Base-by-base conservation (phyloP, 495 filamentous ascomycete genomes). In the Cercophora samala region DNA sequence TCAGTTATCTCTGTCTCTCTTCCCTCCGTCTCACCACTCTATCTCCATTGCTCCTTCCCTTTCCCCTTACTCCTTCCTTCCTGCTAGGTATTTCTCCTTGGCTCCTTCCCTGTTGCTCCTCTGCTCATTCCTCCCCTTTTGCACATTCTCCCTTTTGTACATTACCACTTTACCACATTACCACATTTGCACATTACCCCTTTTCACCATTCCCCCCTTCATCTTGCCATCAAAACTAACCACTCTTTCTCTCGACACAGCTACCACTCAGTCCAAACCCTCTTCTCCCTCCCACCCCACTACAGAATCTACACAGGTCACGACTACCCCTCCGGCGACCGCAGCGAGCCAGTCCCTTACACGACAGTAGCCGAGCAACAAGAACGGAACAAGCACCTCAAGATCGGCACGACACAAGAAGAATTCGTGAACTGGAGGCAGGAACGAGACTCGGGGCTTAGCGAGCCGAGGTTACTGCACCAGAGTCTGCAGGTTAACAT, bases 401-500 rank as follows among this genome's bases (percentile, higher is more conserved):
- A 77, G 62, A 66, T 70, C 0, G 78, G 79, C 1, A 75, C 76
- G 4, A 70, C 67, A 9, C 70, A 82, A 66, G 73, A 77, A 13
- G 79, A 85, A 11, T 89, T 86, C 69, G 79, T 88, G 15, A 32
- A 63, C 17, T 71, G 79, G 75, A 73, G 87, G 5, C 68, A 22
- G 6, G 80, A 81, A 61, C 69, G 86, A 0, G 86, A 89, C 75
- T 70, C 75, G 3, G 64, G 13, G 6, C 67, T 88, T 23, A 75
- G 69, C 6, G 85, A 78, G 63, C 87, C 87, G 5, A 78, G 75
- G 60, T 71, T 88, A 65, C 66, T 89, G 23, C 81, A 87, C 69
- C 82, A 81, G 71, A 76, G 84, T 5, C 69, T 89, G 74, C 87
- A 89, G 74, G 60, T 87, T 4, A 89, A 89, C 68, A 83, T 88